These are phyloP conservation scores for Aurinia saxatilis DNA, from an alignment of 345 rosid species.

Conservation along the genomic window DNA sequence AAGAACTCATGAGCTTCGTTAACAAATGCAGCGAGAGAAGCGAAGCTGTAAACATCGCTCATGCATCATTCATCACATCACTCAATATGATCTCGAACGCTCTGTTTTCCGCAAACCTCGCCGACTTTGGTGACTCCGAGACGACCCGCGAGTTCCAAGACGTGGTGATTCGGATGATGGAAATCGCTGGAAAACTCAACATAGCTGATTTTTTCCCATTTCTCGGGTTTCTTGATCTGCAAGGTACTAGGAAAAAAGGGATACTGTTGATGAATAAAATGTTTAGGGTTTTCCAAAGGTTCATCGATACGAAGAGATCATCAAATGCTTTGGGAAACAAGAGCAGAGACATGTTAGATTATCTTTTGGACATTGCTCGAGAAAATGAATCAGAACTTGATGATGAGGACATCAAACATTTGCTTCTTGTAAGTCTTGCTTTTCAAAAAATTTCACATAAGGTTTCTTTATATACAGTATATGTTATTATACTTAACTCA, in stretches of 20 bases:
- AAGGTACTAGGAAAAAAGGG: conserved; percentile 19
- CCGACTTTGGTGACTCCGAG: not conserved
- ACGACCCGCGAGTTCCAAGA: not conserved
- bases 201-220: conserved; percentile 2
- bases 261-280: not conserved
- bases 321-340: not conserved
- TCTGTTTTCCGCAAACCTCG: conserved; percentile 20
- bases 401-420: conserved; percentile 12
- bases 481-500: not conserved
- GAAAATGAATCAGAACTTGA: conserved; percentile 15
- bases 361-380: conserved; percentile 19
- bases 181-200: not conserved
- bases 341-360: conserved; percentile 24
- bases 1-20: conserved; percentile 19
- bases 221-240: conserved; percentile 12
- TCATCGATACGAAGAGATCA: conserved; percentile 17
- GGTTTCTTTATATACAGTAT: too few species aligned
- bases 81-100: conserved; percentile 21
- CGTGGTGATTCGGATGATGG: conserved; percentile 6
- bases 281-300: conserved; percentile 10
- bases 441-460: not conserved
- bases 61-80: conserved; percentile 12
- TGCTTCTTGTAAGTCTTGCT: conserved; percentile 26
- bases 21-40: conserved; percentile 12
- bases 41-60: conserved; percentile 29